Evolutionary conservation across 805 yeast genomes (phyloP), one percentile per base, ranked within the genome.

Genomic region (Tetrapisispora taiwanensis): DNA sequence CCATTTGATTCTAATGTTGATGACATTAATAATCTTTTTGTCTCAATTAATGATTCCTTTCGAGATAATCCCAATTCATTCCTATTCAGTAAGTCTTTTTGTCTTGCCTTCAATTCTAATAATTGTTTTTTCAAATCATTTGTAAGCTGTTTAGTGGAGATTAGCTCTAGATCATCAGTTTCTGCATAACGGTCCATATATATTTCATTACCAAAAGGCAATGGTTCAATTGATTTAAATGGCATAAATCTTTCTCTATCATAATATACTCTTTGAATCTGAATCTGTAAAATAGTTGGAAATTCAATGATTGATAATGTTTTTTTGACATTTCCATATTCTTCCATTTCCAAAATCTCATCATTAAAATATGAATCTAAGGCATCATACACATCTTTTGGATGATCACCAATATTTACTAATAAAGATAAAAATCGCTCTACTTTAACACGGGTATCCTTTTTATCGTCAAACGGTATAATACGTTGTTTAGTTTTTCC

Each of bases 191-290:
- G 71, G 65, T 92, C 98, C 75, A 92, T 76, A 59, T 84, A 89
- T 8, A 92, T 63, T 10, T 70, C 76, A 43, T 86, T 84, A 26
- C 79, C 76, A 58, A 88, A 87, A 3, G 89, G 89, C 39, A 92
- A 71, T 8, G 88, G 94, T 46, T 83, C 88, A 36, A 76, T 73
- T 2, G 88, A 81, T 59, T 92, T 92, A 56, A 85, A 85, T 0
- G 95, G 86, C 63, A 81, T 74, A 41, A 80, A 72, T 13, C 74
- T 65, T 44, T 71, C 81, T 37, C 88, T 72, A 58, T 92, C 96
- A 60, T 81, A 92, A 59, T 86, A 85, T 1, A 92, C 97, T 58
- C 98, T 73, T 64, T 89, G 97, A 7, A 92, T 84, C 59, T 92
- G 98, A 40, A 92, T 76, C 60, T 92, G 98, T 40, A 92, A 63